A percentile compares a stretch with the other conserved stretches of the same genome.
phyloP scores from a whole-genome alignment of 805 yeast genomes.

The Cyberlindnera mississippiensis region DNA sequence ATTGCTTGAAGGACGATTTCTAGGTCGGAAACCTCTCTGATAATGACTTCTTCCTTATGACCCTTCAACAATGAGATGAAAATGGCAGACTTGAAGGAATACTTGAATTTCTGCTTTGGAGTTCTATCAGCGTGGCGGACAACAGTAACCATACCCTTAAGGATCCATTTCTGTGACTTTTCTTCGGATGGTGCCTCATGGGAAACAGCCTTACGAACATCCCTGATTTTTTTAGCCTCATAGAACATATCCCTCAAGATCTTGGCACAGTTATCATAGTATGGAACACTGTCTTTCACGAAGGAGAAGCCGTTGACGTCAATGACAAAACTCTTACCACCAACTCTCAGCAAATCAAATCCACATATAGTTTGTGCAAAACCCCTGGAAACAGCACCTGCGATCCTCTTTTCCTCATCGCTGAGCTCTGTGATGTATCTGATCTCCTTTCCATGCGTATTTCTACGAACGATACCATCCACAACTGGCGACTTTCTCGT shows the following conservation, averaged over 20 bases:
- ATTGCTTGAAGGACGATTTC: constrained; percentile 83
- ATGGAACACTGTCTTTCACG: constrained; percentile 85
- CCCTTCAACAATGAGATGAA: constrained; percentile 88
- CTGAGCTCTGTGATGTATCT: constrained; percentile 81
- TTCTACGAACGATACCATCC: constrained; percentile 97
- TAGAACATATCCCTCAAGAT: constrained; percentile 73
- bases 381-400: constrained; percentile 64
- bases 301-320: constrained; percentile 98
- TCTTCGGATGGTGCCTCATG: constrained; percentile 35
- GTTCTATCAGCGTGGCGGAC: constrained; percentile 98
- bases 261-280: constrained; percentile 78
- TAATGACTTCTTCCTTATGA: constrained; percentile 92
- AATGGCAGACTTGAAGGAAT: constrained; percentile 83
- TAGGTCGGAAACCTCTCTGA: constrained; percentile 83
- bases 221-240: constrained; percentile 51
- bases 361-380: constrained; percentile 97
- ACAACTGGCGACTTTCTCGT: constrained; percentile 98
- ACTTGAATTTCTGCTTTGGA: constrained; percentile 96
- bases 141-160: constrained; percentile 87
- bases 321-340: constrained; percentile 85
- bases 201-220: constrained; percentile 34
- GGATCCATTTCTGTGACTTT: constrained; percentile 83
- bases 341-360: constrained; percentile 85
- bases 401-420: constrained; percentile 75
- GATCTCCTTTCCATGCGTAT: constrained; percentile 96